Base-by-base conservation (phyloP, 2,329 filamentous ascomycete species). In the Cladophialophora chaetospira region DNA sequence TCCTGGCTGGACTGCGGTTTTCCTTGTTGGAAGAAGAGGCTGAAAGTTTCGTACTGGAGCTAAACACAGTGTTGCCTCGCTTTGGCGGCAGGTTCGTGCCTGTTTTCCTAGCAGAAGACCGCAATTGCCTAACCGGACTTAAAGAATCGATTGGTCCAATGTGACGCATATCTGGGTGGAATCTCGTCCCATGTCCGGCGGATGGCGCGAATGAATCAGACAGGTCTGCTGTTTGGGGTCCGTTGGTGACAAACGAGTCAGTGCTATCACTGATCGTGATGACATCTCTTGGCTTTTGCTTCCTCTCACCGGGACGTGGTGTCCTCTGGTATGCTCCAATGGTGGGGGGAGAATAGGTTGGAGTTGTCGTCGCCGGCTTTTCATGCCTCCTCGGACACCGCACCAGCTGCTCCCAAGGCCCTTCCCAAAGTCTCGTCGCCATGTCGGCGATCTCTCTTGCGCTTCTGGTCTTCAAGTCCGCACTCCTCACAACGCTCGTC, bases 371-470 rank as follows among this genome's bases (percentile, higher is more conserved):
- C 13, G 46, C 46, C n/a, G 19, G 21, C 15, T 26, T 15, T 8
- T 26, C n/a, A 49, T 61, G 58, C 5, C 33, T 25, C 31, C 59
- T 58, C 15, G 55, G 55, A 35, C 59, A 62, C 28, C 23, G 26
- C 26, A 62, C 31, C 10, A 62, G 31, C 17, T 58, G 38, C 11
- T 55, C 46, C 59, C 59, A 62, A 8, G 25, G 47, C 0, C 59
- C 58, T 23, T 55, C 23, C 52, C 55, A 58, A 4, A 61, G 17
- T 8, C 17, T 28, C 13, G 44, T 53, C 2, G 55, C 52, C 42
- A 53, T 58, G 15, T 49, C 48, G 4, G 23, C 47, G 8, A 53
- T 19, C 13, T 53, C 42, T 17, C 11, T 11, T 17, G 52, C 44
- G 11, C 44, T 17, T 26, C 36, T 55, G 9, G 44, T 53, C 10